Evolutionary conservation across 1,139 yeast species (phyloP).

Genomic region (Candida sanyaensis): DNA sequence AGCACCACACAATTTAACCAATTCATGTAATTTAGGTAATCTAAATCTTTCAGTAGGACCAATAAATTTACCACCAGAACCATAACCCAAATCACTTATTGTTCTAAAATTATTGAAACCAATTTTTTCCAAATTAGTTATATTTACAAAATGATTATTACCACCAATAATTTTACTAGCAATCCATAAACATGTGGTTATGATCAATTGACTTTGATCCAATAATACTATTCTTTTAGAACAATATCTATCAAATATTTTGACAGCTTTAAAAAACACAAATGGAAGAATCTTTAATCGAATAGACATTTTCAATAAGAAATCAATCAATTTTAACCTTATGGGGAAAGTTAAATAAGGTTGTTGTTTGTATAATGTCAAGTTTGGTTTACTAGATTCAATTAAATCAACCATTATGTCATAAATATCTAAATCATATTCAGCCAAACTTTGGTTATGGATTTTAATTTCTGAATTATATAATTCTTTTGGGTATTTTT

Average conservation of each 20-base stretch:
- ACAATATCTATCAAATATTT: slow-evolving; percentile 65
- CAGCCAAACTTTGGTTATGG: slow-evolving; percentile 49
- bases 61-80: slow-evolving; percentile 57
- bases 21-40: slow-evolving; percentile 62
- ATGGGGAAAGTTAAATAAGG: slow-evolving; percentile 58
- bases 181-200: slow-evolving; percentile 68
- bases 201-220: slow-evolving; percentile 63
- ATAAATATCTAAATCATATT: slow-evolving; percentile 55
- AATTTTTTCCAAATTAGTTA: slow-evolving; percentile 28
- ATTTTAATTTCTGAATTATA: slow-evolving; percentile 50
- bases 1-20: slow-evolving; percentile 62
- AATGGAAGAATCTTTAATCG: slow-evolving; percentile 62
- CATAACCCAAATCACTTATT: slow-evolving; percentile 46
- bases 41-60: slow-evolving; percentile 71
- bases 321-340: slow-evolving; percentile 56
- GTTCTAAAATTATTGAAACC: slow-evolving; percentile 26
- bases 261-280: slow-evolving; percentile 58
- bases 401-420: slow-evolving; percentile 37
- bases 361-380: slow-evolving; percentile 59
- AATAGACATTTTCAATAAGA: slow-evolving; percentile 57
- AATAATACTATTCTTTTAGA: slow-evolving; percentile 61
- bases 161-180: slow-evolving; percentile 70
- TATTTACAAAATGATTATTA: slow-evolving; percentile 65
- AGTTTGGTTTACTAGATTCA: slow-evolving; percentile 45
- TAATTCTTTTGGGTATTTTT: slow-evolving; percentile 49